Conservation (phyloP, 1,139 yeast species). For the Suhomyces wounanorum region DNA sequence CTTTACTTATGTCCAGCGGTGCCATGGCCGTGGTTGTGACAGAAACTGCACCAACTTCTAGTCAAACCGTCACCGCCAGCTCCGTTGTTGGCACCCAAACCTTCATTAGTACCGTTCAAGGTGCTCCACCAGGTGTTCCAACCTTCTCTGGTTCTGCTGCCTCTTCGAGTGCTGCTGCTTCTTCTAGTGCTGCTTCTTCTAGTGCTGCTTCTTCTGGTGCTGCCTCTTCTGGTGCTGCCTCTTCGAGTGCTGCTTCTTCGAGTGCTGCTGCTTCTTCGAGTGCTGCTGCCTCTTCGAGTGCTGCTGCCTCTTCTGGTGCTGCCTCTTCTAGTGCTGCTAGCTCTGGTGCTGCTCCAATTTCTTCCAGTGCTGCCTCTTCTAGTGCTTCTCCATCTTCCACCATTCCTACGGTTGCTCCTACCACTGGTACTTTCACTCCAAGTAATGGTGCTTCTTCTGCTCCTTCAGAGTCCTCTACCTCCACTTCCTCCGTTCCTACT, state of each 20-base stretch:
- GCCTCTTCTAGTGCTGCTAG: background rate
- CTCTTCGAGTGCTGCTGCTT: background rate
- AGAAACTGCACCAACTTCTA: conserved; percentile 34
- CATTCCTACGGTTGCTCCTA: background rate
- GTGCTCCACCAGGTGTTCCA: conserved; percentile 16
- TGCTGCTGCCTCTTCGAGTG: conserved; percentile 9
- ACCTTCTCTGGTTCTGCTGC: conserved; percentile 9
- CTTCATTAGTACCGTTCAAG: conserved; percentile 11
- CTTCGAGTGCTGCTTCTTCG: no score
- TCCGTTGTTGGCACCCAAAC: conserved; percentile 19
- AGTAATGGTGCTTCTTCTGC: background rate
- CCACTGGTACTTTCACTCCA: background rate
- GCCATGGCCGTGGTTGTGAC: conserved; percentile 1
- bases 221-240: conserved; percentile 6
- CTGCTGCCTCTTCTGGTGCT: conserved; percentile 15
- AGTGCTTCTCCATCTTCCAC: background rate
- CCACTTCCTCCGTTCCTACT: background rate
- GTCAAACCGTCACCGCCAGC: conserved; percentile 26
- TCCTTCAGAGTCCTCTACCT: conserved; percentile 7
- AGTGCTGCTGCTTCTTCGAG: background rate
- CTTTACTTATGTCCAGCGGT: conserved; percentile 19
- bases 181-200: conserved; percentile 9
- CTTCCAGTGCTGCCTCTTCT: background rate
- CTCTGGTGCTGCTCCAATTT: background rate
- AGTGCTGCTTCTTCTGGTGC: conserved; percentile 5